A percentile compares a stretch with the other conserved stretches of the same genome.
These are phyloP conservation scores for Wickerhamomyces queroliae DNA, from an alignment of 805 yeast genomes.

Conservation along the genomic window DNA sequence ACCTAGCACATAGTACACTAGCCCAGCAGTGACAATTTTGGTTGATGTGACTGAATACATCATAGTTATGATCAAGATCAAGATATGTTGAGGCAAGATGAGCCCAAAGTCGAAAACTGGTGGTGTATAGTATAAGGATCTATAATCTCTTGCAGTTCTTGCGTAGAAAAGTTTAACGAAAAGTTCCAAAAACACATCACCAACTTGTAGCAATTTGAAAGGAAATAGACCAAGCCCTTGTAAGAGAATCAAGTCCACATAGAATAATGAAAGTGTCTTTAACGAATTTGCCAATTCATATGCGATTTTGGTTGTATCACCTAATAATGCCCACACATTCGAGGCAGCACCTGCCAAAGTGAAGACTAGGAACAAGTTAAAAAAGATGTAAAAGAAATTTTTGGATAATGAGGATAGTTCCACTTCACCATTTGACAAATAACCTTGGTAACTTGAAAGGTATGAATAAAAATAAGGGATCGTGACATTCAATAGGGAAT, in stretches of 20 bases:
- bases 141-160: constrained; percentile 79
- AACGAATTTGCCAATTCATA: constrained; percentile 79
- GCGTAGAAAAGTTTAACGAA: constrained; percentile 49
- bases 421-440: constrained; percentile 85
- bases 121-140: constrained; percentile 66
- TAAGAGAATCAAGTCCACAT: constrained; percentile 78
- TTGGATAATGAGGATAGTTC: constrained; percentile 89
- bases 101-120: constrained; percentile 91
- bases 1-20: constrained; percentile 79
- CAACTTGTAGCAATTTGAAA: constrained; percentile 71
- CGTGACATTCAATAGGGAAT: constrained; percentile 74
- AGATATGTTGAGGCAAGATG: constrained; percentile 84
- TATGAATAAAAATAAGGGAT: constrained; percentile 85
- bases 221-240: constrained; percentile 92
- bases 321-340: constrained; percentile 67
- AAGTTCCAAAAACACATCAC: constrained; percentile 70
- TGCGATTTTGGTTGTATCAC: constrained; percentile 89
- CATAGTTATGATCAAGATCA: constrained; percentile 78
- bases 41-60: constrained; percentile 89
- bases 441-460: constrained; percentile 80
- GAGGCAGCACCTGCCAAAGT: constrained; percentile 92
- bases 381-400: constrained; percentile 91
- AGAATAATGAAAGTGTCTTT: constrained; percentile 74
- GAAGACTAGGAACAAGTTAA: constrained; percentile 87
- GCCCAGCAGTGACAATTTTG: constrained; percentile 79